A percentile compares a stretch with the other conserved stretches of the same genome.
Conservation (phyloP, 1,284 basidiomycete species). For the Boletus semigastroideus region DNA sequence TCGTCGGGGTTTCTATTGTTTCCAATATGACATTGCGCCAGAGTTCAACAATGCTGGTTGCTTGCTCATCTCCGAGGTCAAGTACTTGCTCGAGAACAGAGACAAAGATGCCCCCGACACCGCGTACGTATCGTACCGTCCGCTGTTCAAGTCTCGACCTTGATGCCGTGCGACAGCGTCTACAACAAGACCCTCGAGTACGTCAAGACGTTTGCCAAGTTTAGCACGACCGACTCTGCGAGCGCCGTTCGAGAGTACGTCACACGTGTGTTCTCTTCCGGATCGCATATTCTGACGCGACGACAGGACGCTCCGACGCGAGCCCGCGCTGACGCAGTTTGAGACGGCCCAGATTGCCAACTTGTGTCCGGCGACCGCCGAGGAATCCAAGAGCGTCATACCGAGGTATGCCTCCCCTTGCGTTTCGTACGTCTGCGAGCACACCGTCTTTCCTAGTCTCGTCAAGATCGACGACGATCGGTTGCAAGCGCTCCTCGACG, state of each 20-base stretch:
- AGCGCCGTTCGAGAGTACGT: conserved; percentile 83
- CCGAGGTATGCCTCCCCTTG: conserved; percentile 60
- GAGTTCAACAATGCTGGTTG: conserved; percentile 92
- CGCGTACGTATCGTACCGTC: conserved; percentile 44
- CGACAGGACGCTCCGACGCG: conserved; percentile 62
- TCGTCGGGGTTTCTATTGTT: not conserved
- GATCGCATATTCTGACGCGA: not conserved
- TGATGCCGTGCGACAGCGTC: conserved; percentile 44
- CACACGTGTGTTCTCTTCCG: not conserved
- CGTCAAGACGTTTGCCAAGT: conserved; percentile 88
- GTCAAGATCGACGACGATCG: conserved; percentile 86
- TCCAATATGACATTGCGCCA: conserved; percentile 29
- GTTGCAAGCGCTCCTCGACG: conserved; percentile 78
- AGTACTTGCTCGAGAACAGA: conserved; percentile 82
- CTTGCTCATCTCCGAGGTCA: conserved; percentile 88
- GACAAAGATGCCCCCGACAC: conserved; percentile 84
- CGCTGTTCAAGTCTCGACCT: not conserved
- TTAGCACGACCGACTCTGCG: conserved; percentile 83
- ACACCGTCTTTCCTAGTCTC: conserved; percentile 46
- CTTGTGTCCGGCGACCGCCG: conserved; percentile 81
- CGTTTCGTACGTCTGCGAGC: too few relatives aligned
- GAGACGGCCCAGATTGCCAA: conserved; percentile 94
- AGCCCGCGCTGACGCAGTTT: conserved; percentile 80
- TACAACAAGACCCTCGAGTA: conserved; percentile 93
- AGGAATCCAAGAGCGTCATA: conserved; percentile 89